phyloP scores from a whole-genome alignment of 78 protist species.

The Dictyostelium brefeldianum region DNA sequence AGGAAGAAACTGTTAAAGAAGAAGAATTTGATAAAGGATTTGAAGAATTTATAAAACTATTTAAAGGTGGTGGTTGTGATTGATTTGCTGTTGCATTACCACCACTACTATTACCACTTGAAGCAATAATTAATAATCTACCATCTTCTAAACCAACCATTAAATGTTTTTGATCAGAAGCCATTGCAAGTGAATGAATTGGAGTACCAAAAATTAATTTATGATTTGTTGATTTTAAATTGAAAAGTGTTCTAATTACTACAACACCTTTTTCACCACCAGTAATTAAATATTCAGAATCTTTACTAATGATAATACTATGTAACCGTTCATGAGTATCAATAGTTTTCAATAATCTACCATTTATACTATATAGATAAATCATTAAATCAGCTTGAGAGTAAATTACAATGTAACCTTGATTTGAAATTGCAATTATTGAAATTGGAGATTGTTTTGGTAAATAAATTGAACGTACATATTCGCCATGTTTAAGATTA shows the following conservation, averaged over 20 bases:
- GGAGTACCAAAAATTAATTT: conserved; percentile 47
- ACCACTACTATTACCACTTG: neutral
- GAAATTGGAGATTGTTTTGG: conserved; percentile 59
- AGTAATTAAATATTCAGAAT: conserved; percentile 71
- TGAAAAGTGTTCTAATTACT: conserved; percentile 54
- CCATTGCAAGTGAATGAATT: conserved; percentile 49
- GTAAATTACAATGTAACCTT: conserved; percentile 70
- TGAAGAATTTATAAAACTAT: neutral
- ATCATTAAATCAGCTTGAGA: conserved; percentile 68
- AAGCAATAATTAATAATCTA: conserved; percentile 43
- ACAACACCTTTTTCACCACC: conserved; percentile 80
- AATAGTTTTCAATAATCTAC: conserved; percentile 40
- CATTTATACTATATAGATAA: conserved; percentile 84
- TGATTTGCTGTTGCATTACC: too few species aligned
- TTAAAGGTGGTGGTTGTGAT: neutral
- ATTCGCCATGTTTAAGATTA: conserved; percentile 59
- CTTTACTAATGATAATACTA: conserved; percentile 53
- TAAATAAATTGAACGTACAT: conserved; percentile 46
- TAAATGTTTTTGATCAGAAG: conserved; percentile 72
- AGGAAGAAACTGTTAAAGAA: neutral
- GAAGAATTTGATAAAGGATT: conserved; percentile 4
- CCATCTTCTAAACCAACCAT: conserved; percentile 82
- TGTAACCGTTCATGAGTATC: conserved; percentile 76
- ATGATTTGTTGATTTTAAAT: conserved; percentile 39
- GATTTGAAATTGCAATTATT: conserved; percentile 42